These are phyloP conservation scores for Cokeromyces recurvatus DNA, from an alignment of 371 early-diverging fungal species.

Conservation along the genomic window DNA sequence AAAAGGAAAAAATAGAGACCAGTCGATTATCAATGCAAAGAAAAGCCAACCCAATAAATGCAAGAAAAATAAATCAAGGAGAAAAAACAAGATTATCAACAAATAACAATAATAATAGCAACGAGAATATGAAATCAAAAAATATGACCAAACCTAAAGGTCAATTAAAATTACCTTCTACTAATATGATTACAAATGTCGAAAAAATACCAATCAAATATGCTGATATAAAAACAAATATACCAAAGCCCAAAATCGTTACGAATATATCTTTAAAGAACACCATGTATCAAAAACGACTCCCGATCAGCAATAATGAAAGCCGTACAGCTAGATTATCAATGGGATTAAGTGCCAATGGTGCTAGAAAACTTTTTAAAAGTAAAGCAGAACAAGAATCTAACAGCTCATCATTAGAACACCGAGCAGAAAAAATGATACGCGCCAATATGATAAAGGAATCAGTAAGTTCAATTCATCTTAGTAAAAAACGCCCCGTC, in stretches of 20 bases:
- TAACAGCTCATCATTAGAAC: constrained; percentile 2
- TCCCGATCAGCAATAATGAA: constrained; percentile 29
- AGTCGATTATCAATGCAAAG: background rate
- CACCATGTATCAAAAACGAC: constrained; percentile 28
- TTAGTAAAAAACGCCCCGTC: background rate
- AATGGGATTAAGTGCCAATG: constrained; percentile 40
- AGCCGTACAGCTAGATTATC: constrained; percentile 37
- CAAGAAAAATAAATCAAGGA: no score
- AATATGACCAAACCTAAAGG: no score
- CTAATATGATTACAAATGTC: background rate
- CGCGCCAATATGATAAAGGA: no score
- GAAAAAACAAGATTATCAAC: no score
- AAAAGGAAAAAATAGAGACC: background rate
- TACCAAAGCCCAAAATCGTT: background rate
- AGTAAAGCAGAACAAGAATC: constrained; percentile 7
- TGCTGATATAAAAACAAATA: constrained; percentile 2
- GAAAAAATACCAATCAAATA: no score
- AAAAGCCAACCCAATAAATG: no score
- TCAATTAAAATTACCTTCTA: constrained; percentile 3
- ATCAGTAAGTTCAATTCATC: no score
- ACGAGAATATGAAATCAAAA: no score
- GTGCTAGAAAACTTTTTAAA: constrained; percentile 18
- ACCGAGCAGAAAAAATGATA: constrained; percentile 4
- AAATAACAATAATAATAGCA: no score
- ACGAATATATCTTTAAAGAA: constrained; percentile 15